Evolutionary conservation across 1,284 basidiomycete species (phyloP), one percentile per base, ranked within the genome.

Genomic region (Testicularia cyperi): DNA sequence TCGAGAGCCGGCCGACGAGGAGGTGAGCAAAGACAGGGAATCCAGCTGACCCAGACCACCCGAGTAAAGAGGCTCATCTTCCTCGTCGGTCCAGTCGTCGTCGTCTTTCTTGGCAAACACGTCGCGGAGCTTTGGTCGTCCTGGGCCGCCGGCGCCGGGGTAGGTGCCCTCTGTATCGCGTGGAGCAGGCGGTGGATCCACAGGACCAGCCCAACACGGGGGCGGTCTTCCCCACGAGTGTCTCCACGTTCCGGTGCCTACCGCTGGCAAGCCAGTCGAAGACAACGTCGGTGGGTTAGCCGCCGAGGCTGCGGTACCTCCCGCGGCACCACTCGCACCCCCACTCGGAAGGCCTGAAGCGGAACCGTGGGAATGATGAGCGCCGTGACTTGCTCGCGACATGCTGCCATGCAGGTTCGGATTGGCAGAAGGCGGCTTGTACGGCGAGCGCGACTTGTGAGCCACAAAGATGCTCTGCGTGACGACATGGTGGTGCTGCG

Each of bases 201-300:
- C 57, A 3, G 63, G 56, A 7, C 70, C 70, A 10, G 62, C 57
- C 70, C 70, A 72, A 42, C 52, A 55, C 24, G 70, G 67, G 9
- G 70, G 70, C 4, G 70, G 70, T n/a, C 67, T 44, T 14, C 70
- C 70, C 70, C 68, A 72, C 15, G 65, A 66, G 14, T 67, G 42
- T 15, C 57, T 38, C 70, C 70, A 72, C 2, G 65, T 61, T 0
- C 56, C 67, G 5, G 65, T 61, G 4, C 62, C 47, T 15, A 52
- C 51, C 16, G 41, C 44, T 12, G 62, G 62, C 2, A 56, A 24
- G 0, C 48, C 45, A 2, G 49, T 12, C 5, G 38, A n/a, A n/a
- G n/a, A n/a, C n/a, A n/a, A n/a, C n/a, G n/a, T n/a, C n/a, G n/a
- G n/a, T n/a, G n/a, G n/a, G n/a, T n/a, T n/a, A 12, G 31, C 19